Evolutionary conservation across 129 eudicot species (phyloP), one percentile per base, ranked within the genome.

Genomic region (sunflower (Helianthus annuus)): DNA sequence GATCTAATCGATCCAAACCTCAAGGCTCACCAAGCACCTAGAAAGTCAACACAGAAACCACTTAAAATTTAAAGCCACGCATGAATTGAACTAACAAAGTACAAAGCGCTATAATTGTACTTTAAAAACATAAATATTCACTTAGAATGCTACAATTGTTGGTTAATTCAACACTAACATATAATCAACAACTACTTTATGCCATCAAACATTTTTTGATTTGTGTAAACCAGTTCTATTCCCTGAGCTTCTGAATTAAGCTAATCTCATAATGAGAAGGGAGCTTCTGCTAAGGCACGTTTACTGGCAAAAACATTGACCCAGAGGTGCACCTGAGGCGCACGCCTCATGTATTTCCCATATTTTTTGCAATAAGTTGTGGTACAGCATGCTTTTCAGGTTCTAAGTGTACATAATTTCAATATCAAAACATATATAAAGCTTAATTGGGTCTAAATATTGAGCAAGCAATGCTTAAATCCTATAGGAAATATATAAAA

Each of bases 11-110:
- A 70, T 70, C 40, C 44, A 39, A 70, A 70, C 24, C 54, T 70
- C 66, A 70, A 70, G 54, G 9, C 66, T 22, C 65, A 10, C 6
- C 45, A 24, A 58, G 7, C 75, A 56, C 58, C 59, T 67, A 8
- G 58, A 46, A 3, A n/a, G 32, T 27, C 32, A 2, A 27, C 2
- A 27, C 0, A 2, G 3, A 27, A 27, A 27, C 32, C 32, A 27
- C 32, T 27, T 27, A 1, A 27, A 27, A 27, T 27, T 27, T 27
- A 48, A 11, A 55, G 39, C 1, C 49, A 64, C 39, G 39, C 51
- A 64, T 54, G 4, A 39, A n/a, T 7, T 63, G 29, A 32, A 2
- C 36, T 32, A 63, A 64, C 48, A n/a, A 39, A 63, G 4, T 63
- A 8, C 24, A 3, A 34, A 61, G 16, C 12, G 1, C 1, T 14